Conservation (phyloP, 1,284 basidiomycete genomes). For the Cerrena zonata region DNA sequence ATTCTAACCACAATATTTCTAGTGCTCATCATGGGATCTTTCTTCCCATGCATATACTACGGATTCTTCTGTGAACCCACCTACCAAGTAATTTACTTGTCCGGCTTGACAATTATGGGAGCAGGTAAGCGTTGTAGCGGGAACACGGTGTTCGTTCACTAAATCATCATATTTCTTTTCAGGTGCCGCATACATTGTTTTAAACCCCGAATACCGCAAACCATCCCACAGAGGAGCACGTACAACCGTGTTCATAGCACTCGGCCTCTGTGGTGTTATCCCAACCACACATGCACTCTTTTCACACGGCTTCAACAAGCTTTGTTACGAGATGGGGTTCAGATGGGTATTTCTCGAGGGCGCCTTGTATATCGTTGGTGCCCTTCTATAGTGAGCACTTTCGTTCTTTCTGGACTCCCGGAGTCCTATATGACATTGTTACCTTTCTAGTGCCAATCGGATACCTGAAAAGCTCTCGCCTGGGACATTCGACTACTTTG, state of each 20-base stretch:
- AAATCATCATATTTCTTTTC: not conserved
- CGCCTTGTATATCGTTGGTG: constrained; percentile 70
- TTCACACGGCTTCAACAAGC: constrained; percentile 50
- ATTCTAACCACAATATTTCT: too few species aligned
- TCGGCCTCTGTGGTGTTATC: constrained; percentile 70
- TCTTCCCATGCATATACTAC: constrained; percentile 71
- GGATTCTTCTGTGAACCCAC: constrained; percentile 63
- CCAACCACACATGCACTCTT: constrained; percentile 67
- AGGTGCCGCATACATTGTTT: constrained; percentile 73
- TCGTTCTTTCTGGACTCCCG: constrained; percentile 4
- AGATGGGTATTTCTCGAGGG: constrained; percentile 64
- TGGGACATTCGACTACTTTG: constrained; percentile 76
- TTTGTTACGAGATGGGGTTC: constrained; percentile 62
- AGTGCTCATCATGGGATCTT: constrained; percentile 74
- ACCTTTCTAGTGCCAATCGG: constrained; percentile 61
- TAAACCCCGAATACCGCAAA: constrained; percentile 74
- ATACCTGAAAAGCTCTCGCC: constrained; percentile 77
- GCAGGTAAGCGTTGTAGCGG: constrained; percentile 41
- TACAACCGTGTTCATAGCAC: constrained; percentile 73
- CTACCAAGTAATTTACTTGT: constrained; percentile 49
- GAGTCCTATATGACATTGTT: constrained; percentile 18
- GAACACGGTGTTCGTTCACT: too few species aligned
- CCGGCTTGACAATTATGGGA: constrained; percentile 52
- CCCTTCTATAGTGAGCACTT: constrained; percentile 71
- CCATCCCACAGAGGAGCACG: constrained; percentile 73